phyloP scores from a whole-genome alignment of 805 yeast genomes.

The Saccharomycopsis babjevae region DNA sequence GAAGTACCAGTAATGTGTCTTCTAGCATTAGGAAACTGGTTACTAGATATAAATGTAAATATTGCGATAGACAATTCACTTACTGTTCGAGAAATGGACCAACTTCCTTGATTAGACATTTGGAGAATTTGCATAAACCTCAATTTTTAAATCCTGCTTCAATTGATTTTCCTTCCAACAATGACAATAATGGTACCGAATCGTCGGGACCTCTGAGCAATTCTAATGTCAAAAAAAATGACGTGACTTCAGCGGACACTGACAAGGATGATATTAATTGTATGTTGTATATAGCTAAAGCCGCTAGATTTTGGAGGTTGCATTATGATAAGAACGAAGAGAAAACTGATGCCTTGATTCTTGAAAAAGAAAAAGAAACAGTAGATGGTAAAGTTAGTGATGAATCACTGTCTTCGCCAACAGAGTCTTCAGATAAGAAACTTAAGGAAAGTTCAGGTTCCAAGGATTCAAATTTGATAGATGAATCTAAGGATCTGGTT shows the following conservation, averaged over 20 bases:
- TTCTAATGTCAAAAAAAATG: background rate
- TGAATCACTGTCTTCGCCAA: background rate
- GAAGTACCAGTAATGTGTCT: background rate
- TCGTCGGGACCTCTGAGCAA: background rate
- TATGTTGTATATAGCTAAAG: slow-evolving; percentile 1
- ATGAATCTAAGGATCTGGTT: background rate
- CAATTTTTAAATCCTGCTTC: slow-evolving; percentile 8
- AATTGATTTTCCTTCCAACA: background rate
- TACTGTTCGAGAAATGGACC: slow-evolving; percentile 18
- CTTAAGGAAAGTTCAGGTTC: background rate
- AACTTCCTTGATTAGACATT: slow-evolving; percentile 16
- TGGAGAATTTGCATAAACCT: slow-evolving; percentile 13
- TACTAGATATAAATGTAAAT: slow-evolving; percentile 10
- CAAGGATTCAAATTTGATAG: background rate
- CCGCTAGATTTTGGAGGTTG: slow-evolving; percentile 11
- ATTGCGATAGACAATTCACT: slow-evolving; percentile 12
- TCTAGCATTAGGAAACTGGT: background rate
- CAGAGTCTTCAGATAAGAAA: background rate
- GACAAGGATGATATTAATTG: slow-evolving; percentile 5
- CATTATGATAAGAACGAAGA: slow-evolving; percentile 12
- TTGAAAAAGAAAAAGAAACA: background rate
- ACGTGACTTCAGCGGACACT: background rate
- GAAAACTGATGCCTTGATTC: background rate
- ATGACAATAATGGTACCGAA: background rate
- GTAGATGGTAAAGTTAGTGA: background rate